Evolutionary conservation across 352 stramenopile species (phyloP).

Genomic region (Globisporangium barbulae): DNA sequence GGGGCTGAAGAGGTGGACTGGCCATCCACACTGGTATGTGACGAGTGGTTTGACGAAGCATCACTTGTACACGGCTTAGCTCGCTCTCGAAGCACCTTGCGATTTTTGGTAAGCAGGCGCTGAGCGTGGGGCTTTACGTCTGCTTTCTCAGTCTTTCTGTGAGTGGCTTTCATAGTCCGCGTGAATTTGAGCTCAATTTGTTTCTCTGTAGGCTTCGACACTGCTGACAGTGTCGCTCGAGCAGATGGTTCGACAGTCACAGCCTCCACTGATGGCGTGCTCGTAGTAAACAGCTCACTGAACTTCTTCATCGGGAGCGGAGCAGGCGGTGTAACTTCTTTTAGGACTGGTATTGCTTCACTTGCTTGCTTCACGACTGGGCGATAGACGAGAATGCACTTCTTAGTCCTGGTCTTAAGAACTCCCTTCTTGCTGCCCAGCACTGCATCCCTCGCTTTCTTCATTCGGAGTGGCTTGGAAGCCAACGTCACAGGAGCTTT

Average conservation of each 20-base stretch:
- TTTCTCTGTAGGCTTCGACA: background rate
- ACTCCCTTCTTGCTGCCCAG: conserved; percentile 4
- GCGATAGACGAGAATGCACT: conserved; percentile 15
- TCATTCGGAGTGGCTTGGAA: background rate
- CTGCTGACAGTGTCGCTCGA: background rate
- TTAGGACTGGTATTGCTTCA: background rate
- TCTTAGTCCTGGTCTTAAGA: conserved; percentile 10
- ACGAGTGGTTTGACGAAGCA: background rate
- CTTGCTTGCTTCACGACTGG: conserved; percentile 8
- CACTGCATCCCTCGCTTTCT: background rate
- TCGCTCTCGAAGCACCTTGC: background rate
- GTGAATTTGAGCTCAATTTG: background rate
- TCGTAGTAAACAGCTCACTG: conserved; percentile 2
- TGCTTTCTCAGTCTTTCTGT: background rate
- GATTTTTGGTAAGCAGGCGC: background rate
- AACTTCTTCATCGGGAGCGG: conserved; percentile 1
- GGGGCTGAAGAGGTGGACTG: background rate
- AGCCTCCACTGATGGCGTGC: background rate
- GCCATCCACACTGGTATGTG: background rate
- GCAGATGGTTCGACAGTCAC: background rate
- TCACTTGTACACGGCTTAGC: background rate
- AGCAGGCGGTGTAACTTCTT: background rate
- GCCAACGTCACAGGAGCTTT: background rate
- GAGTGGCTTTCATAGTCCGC: background rate
- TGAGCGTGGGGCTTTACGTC: background rate